These are phyloP conservation scores for Arachis hypogaea DNA, from an alignment of 306 rosid genomes.

Conservation along the genomic window DNA sequence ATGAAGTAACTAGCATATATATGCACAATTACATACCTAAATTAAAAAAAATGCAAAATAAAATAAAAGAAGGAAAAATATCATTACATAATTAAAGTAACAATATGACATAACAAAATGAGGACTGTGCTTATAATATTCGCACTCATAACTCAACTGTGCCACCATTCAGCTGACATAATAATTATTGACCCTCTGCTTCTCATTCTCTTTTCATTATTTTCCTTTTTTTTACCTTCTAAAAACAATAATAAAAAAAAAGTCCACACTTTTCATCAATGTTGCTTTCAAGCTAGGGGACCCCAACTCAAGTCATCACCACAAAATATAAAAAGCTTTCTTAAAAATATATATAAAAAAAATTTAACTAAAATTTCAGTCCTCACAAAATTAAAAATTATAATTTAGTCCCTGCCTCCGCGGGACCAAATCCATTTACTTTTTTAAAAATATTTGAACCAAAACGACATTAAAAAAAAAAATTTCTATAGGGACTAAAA, in stretches of 20 bases:
- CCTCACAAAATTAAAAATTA: too few species aligned
- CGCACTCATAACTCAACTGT: neutral
- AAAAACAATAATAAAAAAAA: constrained; percentile 18
- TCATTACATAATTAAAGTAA: constrained; percentile 31
- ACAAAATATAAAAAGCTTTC: constrained; percentile 4
- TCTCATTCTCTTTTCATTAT: neutral
- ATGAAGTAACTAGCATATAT: too few species aligned
- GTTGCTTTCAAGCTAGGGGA: constrained; percentile 27
- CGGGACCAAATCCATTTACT: too few species aligned
- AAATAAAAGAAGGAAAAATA: neutral
- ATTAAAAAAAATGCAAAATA: too few species aligned
- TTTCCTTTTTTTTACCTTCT: neutral
- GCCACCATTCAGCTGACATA: neutral
- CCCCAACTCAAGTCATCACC: constrained; percentile 38
- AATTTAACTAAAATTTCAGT: constrained; percentile 1
- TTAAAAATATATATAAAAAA: constrained; percentile 3
- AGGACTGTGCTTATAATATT: constrained; percentile 26
- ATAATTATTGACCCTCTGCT: constrained; percentile 4
- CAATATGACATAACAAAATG: constrained; percentile 2
- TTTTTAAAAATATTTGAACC: too few species aligned
- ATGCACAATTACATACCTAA: too few species aligned
- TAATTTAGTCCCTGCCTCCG: too few species aligned
- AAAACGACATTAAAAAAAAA: too few species aligned
- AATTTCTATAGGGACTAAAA: too few species aligned
- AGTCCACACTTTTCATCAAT: constrained; percentile 22